phyloP scores from a whole-genome alignment of 805 yeast species.

The Saturnispora kantuleensis region DNA sequence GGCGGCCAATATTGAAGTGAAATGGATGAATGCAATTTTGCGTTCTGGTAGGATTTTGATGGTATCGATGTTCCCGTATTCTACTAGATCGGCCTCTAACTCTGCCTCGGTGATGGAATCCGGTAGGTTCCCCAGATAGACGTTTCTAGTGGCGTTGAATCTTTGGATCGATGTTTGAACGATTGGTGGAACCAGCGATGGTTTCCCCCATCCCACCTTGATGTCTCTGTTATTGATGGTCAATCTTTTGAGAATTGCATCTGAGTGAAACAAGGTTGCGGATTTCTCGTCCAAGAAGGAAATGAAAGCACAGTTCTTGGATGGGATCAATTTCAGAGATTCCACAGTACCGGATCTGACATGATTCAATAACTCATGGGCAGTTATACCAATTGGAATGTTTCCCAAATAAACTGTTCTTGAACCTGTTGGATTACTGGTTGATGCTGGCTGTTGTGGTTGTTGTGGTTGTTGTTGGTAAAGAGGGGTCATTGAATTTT shows the following conservation, averaged over 20 bases:
- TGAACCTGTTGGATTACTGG: slow-evolving; percentile 28
- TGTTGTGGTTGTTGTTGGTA: slow-evolving; percentile 4
- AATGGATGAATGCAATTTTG: slow-evolving; percentile 86
- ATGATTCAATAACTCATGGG: slow-evolving; percentile 77
- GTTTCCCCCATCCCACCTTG: slow-evolving; percentile 89
- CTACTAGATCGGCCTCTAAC: slow-evolving; percentile 52
- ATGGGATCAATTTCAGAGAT: slow-evolving; percentile 65
- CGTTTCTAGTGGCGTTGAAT: slow-evolving; percentile 90
- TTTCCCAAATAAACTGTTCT: slow-evolving; percentile 89
- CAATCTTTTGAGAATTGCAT: slow-evolving; percentile 76
- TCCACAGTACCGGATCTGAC: slow-evolving; percentile 88
- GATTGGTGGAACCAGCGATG: slow-evolving; percentile 61
- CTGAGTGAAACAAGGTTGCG: slow-evolving; percentile 87
- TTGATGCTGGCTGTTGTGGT: background rate
- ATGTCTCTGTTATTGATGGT: slow-evolving; percentile 74
- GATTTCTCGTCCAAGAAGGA: slow-evolving; percentile 84
- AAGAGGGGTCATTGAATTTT: slow-evolving; percentile 6
- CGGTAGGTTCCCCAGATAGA: slow-evolving; percentile 67
- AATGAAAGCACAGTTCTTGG: slow-evolving; percentile 81
- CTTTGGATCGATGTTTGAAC: slow-evolving; percentile 68
- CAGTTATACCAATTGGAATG: slow-evolving; percentile 70
- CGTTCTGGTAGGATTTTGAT: slow-evolving; percentile 71
- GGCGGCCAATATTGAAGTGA: slow-evolving; percentile 78
- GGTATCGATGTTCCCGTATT: slow-evolving; percentile 78
- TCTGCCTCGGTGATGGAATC: slow-evolving; percentile 58